Base-by-base conservation (phyloP, 192 early-diverging fungal genomes). In the Obelidium mucronatum region DNA sequence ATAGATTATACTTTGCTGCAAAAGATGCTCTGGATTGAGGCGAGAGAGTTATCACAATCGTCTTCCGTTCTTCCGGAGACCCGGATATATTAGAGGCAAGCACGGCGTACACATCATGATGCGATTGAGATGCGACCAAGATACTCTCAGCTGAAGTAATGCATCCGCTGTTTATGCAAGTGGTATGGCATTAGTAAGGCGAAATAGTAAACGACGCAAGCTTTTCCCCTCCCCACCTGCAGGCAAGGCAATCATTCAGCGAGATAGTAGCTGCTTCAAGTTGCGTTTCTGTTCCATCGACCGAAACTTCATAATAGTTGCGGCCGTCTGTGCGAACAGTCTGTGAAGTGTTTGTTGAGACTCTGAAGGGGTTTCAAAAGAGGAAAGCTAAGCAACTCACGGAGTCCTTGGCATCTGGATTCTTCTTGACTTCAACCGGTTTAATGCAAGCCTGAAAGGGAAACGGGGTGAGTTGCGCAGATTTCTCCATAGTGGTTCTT, bases 61-160 rank as follows among this genome's bases (percentile, higher is more conserved):
- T 90, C 44, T 85, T 66, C 2, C 61, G 35, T 15, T 78, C 68
- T 15, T 65, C 17, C 2, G 76, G 61, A 2, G 53, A 28, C 26
- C 17, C 33, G 15, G 87, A 88, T 8, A 70, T 61, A 55, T 95
- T 95, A 26, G 78, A 78, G 24, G 85, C 78, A 53, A 96, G 74
- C 26, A 92, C 82, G 24, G 86, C 84, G 65, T 88, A 89, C 37
- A 99, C 84, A 75, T 99, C 96, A 59, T 95, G 88, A 79, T 97
- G 94, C 11, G 92, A 94, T 81, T 99, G 98, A 88, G 94, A 88
- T 1, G 93, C 89, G 66, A 99, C 91, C 30, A 99, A 82, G 4
- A 99, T 91, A 58, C 92, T 95, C 80, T 99, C 98, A 2, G 97
- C 97, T 4, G 96, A 97, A 4, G 97, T 99, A 78, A 99, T 93